Evolutionary conservation across 1,284 basidiomycete species (phyloP), one percentile per base, ranked within the genome.

Genomic region (Singerocomus rubriflavus): DNA sequence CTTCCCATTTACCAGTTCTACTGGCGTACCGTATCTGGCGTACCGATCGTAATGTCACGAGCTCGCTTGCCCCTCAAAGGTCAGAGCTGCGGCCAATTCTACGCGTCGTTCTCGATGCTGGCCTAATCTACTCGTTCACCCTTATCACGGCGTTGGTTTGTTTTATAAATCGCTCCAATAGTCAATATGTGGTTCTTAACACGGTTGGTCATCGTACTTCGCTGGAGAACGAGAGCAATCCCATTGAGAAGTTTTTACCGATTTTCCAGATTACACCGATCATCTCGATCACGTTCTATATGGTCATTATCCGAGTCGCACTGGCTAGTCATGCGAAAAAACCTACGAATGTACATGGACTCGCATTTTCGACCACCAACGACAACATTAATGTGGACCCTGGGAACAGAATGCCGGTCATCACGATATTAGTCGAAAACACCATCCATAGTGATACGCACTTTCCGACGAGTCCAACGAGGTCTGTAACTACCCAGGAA

Each of bases 41-140:
- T 40, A 21, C 41, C 25, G 8, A 12, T n/a, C 33, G 21, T 11
- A 6, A 8, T 5, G 5, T 25, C n/a, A 2, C 36, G 25, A 44
- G 25, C 25, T 3, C 27, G 17, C 6, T 6, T 42, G 37, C 25
- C n/a, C 25, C 16, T n/a, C 37, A 12, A 43, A 17, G 9, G 9
- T 51, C 40, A 2, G 11, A 16, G 10, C 34, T 51, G 12, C 34
- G 26, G 34, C 34, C 39, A 7, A 25, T 57, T 21, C n/a, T 56
- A 21, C 37, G 40, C 29, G 21, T 58, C 26, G 17, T 56, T 3
- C 1, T 56, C 25, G 55, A 56, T 55, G 46, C 55, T 1, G 46
- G 53, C 10, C n/a, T 30, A 7, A 44, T 58, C 9, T 56, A 58
- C 26, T 58, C 55, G 3, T 1, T 43, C 13, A 37, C 39, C 6